Percentiles rank a stretch among this genome's conserved stretches.
Conservation (phyloP, 1,284 basidiomycete genomes). For the Apiotrichum gracile region DNA sequence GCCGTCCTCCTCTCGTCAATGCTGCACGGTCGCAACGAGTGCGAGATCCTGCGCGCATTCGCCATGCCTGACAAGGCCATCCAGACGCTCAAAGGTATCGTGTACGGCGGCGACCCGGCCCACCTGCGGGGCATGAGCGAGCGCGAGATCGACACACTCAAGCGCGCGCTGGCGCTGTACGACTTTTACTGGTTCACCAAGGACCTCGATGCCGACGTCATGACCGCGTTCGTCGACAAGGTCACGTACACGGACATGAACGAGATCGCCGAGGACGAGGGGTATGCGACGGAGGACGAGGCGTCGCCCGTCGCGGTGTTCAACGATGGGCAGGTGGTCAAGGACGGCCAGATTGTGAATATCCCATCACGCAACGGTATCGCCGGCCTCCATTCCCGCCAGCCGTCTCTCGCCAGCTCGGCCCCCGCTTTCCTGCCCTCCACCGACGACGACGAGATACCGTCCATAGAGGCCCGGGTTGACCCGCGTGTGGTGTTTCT, state of each 20-base stretch:
- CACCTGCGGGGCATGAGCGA: constrained; percentile 93
- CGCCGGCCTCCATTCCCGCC: no score
- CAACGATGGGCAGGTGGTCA: neutral
- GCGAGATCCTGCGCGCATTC: neutral
- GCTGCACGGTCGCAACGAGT: neutral
- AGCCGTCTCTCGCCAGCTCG: no score
- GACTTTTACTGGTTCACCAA: constrained; percentile 1
- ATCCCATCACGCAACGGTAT: no score
- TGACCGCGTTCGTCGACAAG: neutral
- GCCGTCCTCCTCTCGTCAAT: neutral
- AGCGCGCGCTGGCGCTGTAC: constrained; percentile 49
- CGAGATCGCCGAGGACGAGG: constrained; percentile 4
- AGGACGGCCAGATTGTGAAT: neutral
- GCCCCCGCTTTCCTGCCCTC: neutral
- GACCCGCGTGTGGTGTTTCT: neutral
- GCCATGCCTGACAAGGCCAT: constrained; percentile 16
- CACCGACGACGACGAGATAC: neutral
- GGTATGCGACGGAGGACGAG: neutral
- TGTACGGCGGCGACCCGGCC: constrained; percentile 95
- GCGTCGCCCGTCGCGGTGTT: neutral
- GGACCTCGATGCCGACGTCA: neutral
- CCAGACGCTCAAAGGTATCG: constrained; percentile 37
- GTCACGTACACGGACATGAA: constrained; percentile 6
- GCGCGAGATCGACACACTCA: constrained; percentile 96
- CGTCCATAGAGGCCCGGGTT: neutral